Evolutionary conservation across 495 filamentous ascomycete genomes (phyloP).

Genomic region (Staphylotrichum tortipilum): DNA sequence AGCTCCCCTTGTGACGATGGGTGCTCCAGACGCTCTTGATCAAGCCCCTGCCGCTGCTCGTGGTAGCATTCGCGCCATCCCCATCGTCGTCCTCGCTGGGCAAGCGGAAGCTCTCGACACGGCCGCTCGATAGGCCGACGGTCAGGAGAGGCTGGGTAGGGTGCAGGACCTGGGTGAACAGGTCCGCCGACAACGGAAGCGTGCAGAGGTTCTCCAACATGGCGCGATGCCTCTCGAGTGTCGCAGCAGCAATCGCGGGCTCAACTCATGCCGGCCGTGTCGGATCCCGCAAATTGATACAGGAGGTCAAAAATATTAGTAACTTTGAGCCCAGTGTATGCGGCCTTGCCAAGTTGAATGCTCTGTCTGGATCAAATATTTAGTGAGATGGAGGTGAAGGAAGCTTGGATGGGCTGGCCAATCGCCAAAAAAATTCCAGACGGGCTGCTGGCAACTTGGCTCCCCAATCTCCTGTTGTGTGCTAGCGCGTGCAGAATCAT

Average conservation of each 20-base stretch:
- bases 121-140: constrained; percentile 73
- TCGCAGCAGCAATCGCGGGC: not conserved
- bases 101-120: constrained; percentile 78
- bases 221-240: not conserved
- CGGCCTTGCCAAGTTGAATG: too few species aligned
- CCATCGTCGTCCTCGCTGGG: constrained; percentile 48
- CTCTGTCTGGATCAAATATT: too few species aligned
- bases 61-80: constrained; percentile 36
- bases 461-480: not conserved
- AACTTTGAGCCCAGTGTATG: too few species aligned
- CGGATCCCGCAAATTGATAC: not conserved
- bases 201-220: constrained; percentile 83
- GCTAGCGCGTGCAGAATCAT: too few species aligned
- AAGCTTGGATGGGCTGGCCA: not conserved
- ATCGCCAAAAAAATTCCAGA: constrained; percentile 8
- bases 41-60: constrained; percentile 56
- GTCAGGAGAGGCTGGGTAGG: constrained; percentile 74
- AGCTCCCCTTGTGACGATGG: constrained; percentile 84
- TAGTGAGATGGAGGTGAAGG: not conserved
- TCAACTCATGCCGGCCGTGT: constrained; percentile 3
- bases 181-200: constrained; percentile 74
- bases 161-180: constrained; percentile 84
- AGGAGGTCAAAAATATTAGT: not conserved
- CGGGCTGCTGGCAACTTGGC: not conserved
- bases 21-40: constrained; percentile 86